Conservation (phyloP, 2,329 filamentous ascomycete species). For the Fonsecaea multimorphosa region DNA sequence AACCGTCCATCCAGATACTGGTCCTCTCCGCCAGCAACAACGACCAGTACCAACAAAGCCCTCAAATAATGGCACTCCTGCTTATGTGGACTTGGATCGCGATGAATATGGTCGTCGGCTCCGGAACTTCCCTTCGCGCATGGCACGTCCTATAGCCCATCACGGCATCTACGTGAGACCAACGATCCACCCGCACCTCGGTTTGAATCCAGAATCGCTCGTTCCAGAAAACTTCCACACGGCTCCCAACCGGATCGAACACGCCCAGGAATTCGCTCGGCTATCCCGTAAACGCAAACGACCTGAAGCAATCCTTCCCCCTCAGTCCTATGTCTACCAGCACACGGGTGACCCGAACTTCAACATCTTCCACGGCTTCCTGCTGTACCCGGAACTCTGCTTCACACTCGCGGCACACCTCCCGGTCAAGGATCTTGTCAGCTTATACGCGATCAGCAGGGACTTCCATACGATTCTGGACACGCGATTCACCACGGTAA, state of each 20-base stretch:
- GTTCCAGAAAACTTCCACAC: conserved; percentile 30
- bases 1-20: background rate
- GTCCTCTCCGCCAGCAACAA: conserved; percentile 2
- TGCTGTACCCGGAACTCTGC: conserved; percentile 57
- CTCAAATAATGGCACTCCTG: background rate
- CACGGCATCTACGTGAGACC: conserved; percentile 5
- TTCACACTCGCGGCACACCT: conserved; percentile 64
- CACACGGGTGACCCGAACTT: conserved; percentile 36
- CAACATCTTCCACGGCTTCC: conserved; percentile 39
- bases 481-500: conserved; percentile 63
- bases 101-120: conserved; percentile 24
- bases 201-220: conserved; percentile 19
- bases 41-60: conserved; percentile 8
- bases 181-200: background rate
- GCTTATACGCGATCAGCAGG: conserved; percentile 68
- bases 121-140: background rate
- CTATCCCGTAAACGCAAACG: conserved; percentile 36
- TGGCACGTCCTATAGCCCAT: conserved; percentile 13
- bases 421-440: conserved; percentile 62
- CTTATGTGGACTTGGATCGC: conserved; percentile 30
- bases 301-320: conserved; percentile 31
- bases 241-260: conserved; percentile 32
- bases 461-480: conserved; percentile 68
- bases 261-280: conserved; percentile 25
- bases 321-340: conserved; percentile 35